Base-by-base conservation (phyloP, 495 filamentous ascomycete species). In the Hypoxylon lienhwacheense region DNA sequence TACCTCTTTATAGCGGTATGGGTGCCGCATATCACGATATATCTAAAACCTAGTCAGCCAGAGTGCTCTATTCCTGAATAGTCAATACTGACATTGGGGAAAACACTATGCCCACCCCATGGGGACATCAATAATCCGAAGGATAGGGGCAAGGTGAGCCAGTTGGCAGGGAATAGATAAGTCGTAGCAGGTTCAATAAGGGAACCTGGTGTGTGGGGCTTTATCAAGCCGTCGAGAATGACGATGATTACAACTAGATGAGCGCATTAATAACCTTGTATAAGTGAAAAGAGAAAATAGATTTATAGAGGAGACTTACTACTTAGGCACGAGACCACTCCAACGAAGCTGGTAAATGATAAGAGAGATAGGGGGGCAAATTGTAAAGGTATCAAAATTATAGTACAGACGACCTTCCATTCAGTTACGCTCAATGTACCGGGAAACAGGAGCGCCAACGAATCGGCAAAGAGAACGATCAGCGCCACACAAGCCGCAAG, bases 61-160 rank as follows among this genome's bases (percentile, higher is more conserved):
- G 7, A 4, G 8, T 7, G 15, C 3, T 2, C 14, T 7, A 26
- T 34, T 12, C 7, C 16, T 5, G n/a, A 17, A 7, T 7, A 8
- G 24, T 25, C 6, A 5, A 33, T 7, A 31, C 67, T 36, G 66
- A 77, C 75, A 63, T 95, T 96, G 1, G 93, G 93, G 65, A 98
- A 96, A 20, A 98, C 93, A 44, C 83, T 81, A 66, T 97, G 93
- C 5, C 93, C 93, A 57, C 93, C 93, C 90, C 91, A 98, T 1
- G 92, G 91, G 17, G 91, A 89, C 91, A 97, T 97, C 20, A 97
- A 77, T 7, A 98, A 76, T n/a, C 93, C 93, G 63, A 97, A 91
- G 22, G 89, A 89, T 14, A 97, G 73, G n/a, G 93, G 93, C 14
- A 98, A 57, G 1, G 90, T 95, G 33, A 82, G 75, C 93, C 93